Percentiles rank a stretch among this genome's conserved stretches.
These are phyloP conservation scores for Tremella yokohamensis DNA, from an alignment of 768 basidiomycete genomes.

Conservation along the genomic window DNA sequence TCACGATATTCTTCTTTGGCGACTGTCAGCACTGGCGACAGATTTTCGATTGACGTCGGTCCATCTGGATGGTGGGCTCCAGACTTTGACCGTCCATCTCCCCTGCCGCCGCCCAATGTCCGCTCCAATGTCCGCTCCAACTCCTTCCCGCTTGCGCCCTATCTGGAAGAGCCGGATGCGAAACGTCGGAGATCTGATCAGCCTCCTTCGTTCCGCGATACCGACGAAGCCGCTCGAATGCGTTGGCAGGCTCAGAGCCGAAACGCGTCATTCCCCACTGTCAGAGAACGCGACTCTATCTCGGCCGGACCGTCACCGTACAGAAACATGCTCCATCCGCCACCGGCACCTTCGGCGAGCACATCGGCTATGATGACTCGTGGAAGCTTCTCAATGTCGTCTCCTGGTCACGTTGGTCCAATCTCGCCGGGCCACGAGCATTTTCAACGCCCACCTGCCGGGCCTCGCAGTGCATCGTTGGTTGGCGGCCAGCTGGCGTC, in stretches of 20 bases:
- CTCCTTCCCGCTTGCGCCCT: constrained; percentile 17
- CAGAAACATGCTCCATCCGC: constrained; percentile 18
- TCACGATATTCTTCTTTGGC: constrained; percentile 37
- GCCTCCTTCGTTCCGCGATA: constrained; percentile 22
- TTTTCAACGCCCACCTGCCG: constrained; percentile 11
- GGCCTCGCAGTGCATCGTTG: constrained; percentile 28
- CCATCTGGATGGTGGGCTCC: constrained; percentile 42
- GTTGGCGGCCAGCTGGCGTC: constrained; percentile 39
- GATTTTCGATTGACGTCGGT: constrained; percentile 11
- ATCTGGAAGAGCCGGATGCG: constrained; percentile 23
- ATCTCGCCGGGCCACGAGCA: constrained; percentile 9
- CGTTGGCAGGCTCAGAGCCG: constrained; percentile 39
- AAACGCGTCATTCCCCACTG: constrained; percentile 36
- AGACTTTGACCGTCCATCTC: constrained; percentile 17
- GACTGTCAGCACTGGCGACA: constrained; percentile 16
- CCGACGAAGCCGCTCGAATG: constrained; percentile 36
- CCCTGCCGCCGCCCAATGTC: constrained; percentile 3
- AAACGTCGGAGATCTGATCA: constrained; percentile 39
- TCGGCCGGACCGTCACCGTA: constrained; percentile 8
- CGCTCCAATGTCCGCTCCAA: constrained; percentile 10
- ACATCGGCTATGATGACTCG: no score
- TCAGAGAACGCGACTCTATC: not conserved
- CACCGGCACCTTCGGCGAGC: constrained; percentile 20
- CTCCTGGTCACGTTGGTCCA: not conserved
- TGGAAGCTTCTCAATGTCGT: no score